Conservation (phyloP, 2,329 filamentous ascomycete species). For the Fusarium metavorans region DNA sequence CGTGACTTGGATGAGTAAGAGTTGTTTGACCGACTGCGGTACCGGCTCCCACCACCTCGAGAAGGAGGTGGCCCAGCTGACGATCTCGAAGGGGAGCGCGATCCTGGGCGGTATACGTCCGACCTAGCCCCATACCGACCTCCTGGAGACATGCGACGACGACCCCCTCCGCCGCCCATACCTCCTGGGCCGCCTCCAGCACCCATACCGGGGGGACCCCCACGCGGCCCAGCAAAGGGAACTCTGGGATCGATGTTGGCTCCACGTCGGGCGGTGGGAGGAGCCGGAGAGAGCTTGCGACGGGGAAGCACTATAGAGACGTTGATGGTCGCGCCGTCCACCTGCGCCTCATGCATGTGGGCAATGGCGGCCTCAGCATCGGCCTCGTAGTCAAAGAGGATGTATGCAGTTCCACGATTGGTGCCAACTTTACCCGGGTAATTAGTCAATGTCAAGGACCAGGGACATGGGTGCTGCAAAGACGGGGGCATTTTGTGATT, state of each 20-base stretch:
- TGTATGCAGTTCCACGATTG: slow-evolving; percentile 94
- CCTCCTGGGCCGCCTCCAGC: slow-evolving; percentile 41
- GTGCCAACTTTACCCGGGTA: slow-evolving; percentile 72
- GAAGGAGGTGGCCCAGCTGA: slow-evolving; percentile 55
- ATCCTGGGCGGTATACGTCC: slow-evolving; percentile 73
- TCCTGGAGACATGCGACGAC: slow-evolving; percentile 51
- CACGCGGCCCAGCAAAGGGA: slow-evolving; percentile 48
- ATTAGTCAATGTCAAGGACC: slow-evolving; percentile 29
- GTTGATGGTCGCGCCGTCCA: slow-evolving; percentile 85
- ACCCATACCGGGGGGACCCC: slow-evolving; percentile 45
- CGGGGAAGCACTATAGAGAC: slow-evolving; percentile 91
- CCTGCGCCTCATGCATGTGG: slow-evolving; percentile 97
- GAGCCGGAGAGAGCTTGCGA: slow-evolving; percentile 83
- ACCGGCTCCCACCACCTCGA: slow-evolving; percentile 52
- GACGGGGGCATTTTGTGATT: slow-evolving; percentile 6
- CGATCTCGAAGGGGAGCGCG: slow-evolving; percentile 61
- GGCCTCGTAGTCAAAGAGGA: slow-evolving; percentile 80
- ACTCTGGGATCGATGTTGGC: slow-evolving; percentile 67
- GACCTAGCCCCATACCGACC: slow-evolving; percentile 57
- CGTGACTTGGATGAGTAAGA: slow-evolving; percentile 64
- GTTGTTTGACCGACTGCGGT: slow-evolving; percentile 58
- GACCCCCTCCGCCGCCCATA: slow-evolving; percentile 52
- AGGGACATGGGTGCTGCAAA: neutral
- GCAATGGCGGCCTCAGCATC: slow-evolving; percentile 91
- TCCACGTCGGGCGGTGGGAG: slow-evolving; percentile 76